Conservation (phyloP, 306 rosid genomes). For the Cicer pinnatifidum region DNA sequence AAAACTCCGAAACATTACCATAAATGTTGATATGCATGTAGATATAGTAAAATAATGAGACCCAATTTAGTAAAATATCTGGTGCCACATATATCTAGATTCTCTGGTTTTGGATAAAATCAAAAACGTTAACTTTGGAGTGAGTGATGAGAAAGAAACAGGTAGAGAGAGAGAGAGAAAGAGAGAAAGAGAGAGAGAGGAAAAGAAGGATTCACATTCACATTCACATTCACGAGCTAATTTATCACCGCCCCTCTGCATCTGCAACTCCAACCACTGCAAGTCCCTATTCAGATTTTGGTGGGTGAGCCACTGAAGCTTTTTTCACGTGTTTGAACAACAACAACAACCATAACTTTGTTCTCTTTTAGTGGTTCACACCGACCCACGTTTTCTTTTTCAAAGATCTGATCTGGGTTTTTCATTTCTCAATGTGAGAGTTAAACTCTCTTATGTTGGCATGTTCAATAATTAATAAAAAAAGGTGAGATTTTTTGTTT, state of each 20-base stretch:
- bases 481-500: constrained; percentile 11
- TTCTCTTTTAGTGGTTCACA: not conserved
- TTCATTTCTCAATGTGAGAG: constrained; percentile 41
- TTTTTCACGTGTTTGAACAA: constrained; percentile 69
- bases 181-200: not conserved
- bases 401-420: constrained; percentile 49
- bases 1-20: too few species aligned
- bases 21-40: too few species aligned
- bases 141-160: constrained; percentile 29
- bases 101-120: constrained; percentile 46
- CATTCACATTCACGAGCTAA: constrained; percentile 60
- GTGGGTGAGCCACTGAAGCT: constrained; percentile 48
- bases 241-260: constrained; percentile 44
- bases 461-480: constrained; percentile 26
- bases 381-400: constrained; percentile 49
- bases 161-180: not conserved
- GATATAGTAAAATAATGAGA: too few species aligned
- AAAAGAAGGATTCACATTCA: constrained; percentile 20
- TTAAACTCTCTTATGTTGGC: constrained; percentile 28
- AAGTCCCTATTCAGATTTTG: not conserved
- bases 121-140: constrained; percentile 26
- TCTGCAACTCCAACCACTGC: constrained; percentile 45
- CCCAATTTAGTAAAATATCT: constrained; percentile 7
- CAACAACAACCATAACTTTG: not conserved
- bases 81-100: constrained; percentile 35